Percentiles rank a stretch among this genome's conserved stretches.
Conservation (phyloP, 495 filamentous ascomycete genomes). For the Trichoderma reesei region DNA sequence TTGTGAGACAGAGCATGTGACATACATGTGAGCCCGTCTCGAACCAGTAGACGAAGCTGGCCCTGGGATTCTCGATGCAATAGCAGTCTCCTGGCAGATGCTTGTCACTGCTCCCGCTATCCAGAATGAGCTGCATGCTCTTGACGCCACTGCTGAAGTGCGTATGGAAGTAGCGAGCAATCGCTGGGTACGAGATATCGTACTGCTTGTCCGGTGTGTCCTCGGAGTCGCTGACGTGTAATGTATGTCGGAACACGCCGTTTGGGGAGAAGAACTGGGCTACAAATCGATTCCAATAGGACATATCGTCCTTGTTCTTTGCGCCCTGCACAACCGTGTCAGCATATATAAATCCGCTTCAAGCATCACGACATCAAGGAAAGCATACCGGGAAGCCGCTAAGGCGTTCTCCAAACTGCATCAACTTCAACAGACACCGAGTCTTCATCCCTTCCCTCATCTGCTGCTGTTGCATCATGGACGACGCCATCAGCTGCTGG, state of each 20-base stretch:
- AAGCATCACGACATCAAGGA: not conserved
- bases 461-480: constrained; percentile 29
- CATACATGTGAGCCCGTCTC: constrained; percentile 59
- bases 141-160: constrained; percentile 76
- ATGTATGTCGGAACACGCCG: constrained; percentile 57
- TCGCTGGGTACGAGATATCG: constrained; percentile 62
- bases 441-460: constrained; percentile 47
- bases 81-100: constrained; percentile 51
- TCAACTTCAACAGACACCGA: constrained; percentile 50
- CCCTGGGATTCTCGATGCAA: constrained; percentile 50
- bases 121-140: constrained; percentile 67
- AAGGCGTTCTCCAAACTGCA: constrained; percentile 61
- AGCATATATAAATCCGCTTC: not conserved
- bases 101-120: constrained; percentile 45
- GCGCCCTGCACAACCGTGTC: constrained; percentile 30
- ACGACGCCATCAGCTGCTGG: constrained; percentile 27
- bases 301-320: constrained; percentile 49
- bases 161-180: constrained; percentile 72
- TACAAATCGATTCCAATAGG: constrained; percentile 68
- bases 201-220: constrained; percentile 55
- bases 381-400: constrained; percentile 50
- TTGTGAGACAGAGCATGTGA: constrained; percentile 8
- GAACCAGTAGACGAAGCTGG: constrained; percentile 65
- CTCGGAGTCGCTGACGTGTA: constrained; percentile 36
- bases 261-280: constrained; percentile 53